phyloP scores from a whole-genome alignment of 441 rosid species.

The Croton laevigatus region DNA sequence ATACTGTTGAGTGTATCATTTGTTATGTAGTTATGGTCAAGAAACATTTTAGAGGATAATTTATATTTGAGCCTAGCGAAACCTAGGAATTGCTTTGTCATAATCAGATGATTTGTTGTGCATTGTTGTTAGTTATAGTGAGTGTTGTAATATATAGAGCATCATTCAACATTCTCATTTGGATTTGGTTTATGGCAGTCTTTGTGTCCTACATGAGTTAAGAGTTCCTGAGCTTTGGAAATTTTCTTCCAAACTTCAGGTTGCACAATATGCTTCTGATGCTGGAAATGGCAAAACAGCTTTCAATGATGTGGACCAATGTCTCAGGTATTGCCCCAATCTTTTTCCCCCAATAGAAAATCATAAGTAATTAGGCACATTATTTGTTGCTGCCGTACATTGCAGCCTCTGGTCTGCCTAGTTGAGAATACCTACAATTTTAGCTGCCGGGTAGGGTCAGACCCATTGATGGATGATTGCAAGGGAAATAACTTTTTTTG shows the following conservation, averaged over 20 bases:
- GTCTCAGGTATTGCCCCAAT: constrained; percentile 53
- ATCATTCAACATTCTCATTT: constrained; percentile 26
- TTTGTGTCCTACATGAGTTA: constrained; percentile 22
- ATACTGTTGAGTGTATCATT: too few relatives aligned
- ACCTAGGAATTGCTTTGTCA: not conserved
- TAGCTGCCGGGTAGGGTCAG: not conserved
- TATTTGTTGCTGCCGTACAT: not conserved
- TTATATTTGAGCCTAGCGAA: too few relatives aligned
- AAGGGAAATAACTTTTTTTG: not conserved
- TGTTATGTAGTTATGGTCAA: too few relatives aligned
- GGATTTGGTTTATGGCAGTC: constrained; percentile 35
- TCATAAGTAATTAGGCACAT: not conserved
- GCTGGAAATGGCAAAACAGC: constrained; percentile 66
- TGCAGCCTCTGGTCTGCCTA: constrained; percentile 2
- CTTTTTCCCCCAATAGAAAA: constrained; percentile 8
- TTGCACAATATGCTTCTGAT: constrained; percentile 85
- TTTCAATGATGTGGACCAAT: constrained; percentile 53
- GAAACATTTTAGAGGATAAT: too few relatives aligned
- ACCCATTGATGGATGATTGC: not conserved
- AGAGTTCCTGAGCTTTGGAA: constrained; percentile 43
- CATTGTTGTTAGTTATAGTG: not conserved
- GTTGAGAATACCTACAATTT: not conserved
- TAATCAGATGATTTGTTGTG: not conserved
- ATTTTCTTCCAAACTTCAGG: constrained; percentile 54
- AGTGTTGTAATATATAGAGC: constrained; percentile 13